phyloP scores from a whole-genome alignment of 495 filamentous ascomycete genomes.

The Penicillium canescens region DNA sequence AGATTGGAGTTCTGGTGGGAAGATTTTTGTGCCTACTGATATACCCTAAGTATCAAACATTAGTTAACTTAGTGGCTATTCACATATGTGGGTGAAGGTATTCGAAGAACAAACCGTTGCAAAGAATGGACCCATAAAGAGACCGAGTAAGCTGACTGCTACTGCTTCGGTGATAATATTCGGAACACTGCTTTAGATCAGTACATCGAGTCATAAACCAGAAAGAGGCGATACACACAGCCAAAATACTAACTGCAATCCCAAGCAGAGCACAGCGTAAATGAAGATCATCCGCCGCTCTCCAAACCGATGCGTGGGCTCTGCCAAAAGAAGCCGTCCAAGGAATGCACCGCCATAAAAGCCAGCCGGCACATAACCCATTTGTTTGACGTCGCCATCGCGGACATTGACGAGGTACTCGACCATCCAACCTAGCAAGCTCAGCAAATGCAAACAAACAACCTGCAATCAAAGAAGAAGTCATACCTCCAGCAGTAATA shows the following conservation, averaged over 20 bases:
- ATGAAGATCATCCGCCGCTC: slow-evolving; percentile 33
- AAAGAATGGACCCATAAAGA: slow-evolving; percentile 35
- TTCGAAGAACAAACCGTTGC: slow-evolving; percentile 21
- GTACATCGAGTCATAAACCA: background rate
- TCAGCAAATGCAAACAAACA: background rate
- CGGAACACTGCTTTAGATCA: slow-evolving; percentile 20
- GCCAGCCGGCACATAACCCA: slow-evolving; percentile 33
- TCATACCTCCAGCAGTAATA: slow-evolving; percentile 31
- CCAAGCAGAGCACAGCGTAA: slow-evolving; percentile 32
- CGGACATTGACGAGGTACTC: slow-evolving; percentile 33
- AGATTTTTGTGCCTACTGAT: slow-evolving; percentile 32
- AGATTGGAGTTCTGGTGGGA: slow-evolving; percentile 25
- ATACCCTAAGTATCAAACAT: slow-evolving; percentile 20
- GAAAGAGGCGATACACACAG: slow-evolving; percentile 14
- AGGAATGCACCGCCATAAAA: slow-evolving; percentile 31
- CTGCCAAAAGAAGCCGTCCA: slow-evolving; percentile 26
- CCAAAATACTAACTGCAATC: slow-evolving; percentile 33
- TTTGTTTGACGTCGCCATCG: slow-evolving; percentile 29
- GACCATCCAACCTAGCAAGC: slow-evolving; percentile 26
- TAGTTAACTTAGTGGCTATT: background rate
- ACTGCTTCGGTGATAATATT: slow-evolving; percentile 37
- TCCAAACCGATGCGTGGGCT: slow-evolving; percentile 29
- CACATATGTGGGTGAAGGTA: background rate
- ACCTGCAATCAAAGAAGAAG: background rate
- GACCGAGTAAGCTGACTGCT: slow-evolving; percentile 29